Conservation (phyloP, 2,329 filamentous ascomycete species). For the Botrytis cinerea region DNA sequence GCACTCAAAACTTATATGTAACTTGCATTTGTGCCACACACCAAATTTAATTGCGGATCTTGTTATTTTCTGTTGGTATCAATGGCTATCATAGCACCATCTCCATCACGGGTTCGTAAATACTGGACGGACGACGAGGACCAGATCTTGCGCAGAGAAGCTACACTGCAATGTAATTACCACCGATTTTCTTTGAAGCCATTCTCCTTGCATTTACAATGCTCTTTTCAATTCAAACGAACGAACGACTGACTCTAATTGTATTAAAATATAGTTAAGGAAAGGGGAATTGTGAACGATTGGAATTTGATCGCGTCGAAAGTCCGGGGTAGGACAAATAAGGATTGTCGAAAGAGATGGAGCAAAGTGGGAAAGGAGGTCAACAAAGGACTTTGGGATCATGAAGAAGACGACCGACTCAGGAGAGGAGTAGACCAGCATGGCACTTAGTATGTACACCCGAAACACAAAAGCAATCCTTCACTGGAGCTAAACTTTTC, state of each 20-base stretch:
- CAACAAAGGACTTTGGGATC: conserved; percentile 21
- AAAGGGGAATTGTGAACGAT: conserved; percentile 20
- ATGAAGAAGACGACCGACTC: conserved; percentile 14
- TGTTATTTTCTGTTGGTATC: conserved; percentile 16
- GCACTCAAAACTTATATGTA: conserved; percentile 18
- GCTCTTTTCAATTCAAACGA: neutral
- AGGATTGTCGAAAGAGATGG: conserved; percentile 21
- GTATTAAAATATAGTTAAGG: conserved; percentile 6
- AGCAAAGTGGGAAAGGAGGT: conserved; percentile 21
- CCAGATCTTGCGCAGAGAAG: conserved; percentile 20
- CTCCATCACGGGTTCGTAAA: conserved; percentile 18
- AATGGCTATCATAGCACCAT: conserved; percentile 18
- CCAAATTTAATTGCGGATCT: conserved; percentile 20
- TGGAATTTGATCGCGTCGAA: conserved; percentile 21
- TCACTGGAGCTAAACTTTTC: neutral
- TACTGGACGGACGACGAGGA: conserved; percentile 21
- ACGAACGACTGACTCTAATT: neutral
- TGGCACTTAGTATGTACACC: conserved; percentile 14
- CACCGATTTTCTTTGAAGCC: neutral
- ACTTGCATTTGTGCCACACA: conserved; percentile 20
- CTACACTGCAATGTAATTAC: conserved; percentile 18
- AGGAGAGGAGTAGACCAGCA: conserved; percentile 15
- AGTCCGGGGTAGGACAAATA: conserved; percentile 19
- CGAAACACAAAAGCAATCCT: neutral
- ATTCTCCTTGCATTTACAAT: neutral